Percentiles rank a stretch among this genome's conserved stretches.
phyloP scores from a whole-genome alignment of 257 asterid genomes.

The Gentiana macrophylla region DNA sequence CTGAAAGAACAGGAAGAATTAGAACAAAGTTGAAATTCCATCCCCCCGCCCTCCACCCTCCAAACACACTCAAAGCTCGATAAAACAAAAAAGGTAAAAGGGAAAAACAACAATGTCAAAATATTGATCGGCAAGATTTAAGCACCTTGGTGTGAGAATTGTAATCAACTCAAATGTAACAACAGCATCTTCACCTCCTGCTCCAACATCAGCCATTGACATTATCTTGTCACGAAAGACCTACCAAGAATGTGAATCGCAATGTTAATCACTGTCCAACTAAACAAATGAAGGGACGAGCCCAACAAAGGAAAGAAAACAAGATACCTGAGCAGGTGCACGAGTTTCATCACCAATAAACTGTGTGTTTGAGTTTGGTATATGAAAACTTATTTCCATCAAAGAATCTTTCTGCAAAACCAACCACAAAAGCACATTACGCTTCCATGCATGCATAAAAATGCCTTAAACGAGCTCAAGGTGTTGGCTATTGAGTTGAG shows the following conservation, averaged over 20 bases:
- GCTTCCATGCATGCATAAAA: neutral
- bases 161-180: slow-evolving; percentile 87
- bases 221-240: slow-evolving; percentile 81
- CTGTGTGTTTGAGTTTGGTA: slow-evolving; percentile 89
- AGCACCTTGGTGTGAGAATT: slow-evolving; percentile 88
- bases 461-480: neutral
- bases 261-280: neutral
- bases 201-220: slow-evolving; percentile 90
- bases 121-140: neutral
- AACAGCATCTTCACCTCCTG: slow-evolving; percentile 95
- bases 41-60: too few relatives aligned
- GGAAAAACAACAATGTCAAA: neutral
- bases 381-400: slow-evolving; percentile 94
- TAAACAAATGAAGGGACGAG: neutral
- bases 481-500: too few relatives aligned
- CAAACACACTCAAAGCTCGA: too few relatives aligned
- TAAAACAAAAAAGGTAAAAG: too few relatives aligned
- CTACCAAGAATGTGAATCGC: slow-evolving; percentile 20
- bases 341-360: slow-evolving; percentile 89
- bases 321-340: slow-evolving; percentile 76
- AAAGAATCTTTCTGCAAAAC: slow-evolving; percentile 77
- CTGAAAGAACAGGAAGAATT: slow-evolving; percentile 25
- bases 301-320: neutral
- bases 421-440: neutral
- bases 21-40: neutral